Evolutionary conservation across 2,329 filamentous ascomycete species (phyloP).

Genomic region (Annulohypoxylon truncatum): DNA sequence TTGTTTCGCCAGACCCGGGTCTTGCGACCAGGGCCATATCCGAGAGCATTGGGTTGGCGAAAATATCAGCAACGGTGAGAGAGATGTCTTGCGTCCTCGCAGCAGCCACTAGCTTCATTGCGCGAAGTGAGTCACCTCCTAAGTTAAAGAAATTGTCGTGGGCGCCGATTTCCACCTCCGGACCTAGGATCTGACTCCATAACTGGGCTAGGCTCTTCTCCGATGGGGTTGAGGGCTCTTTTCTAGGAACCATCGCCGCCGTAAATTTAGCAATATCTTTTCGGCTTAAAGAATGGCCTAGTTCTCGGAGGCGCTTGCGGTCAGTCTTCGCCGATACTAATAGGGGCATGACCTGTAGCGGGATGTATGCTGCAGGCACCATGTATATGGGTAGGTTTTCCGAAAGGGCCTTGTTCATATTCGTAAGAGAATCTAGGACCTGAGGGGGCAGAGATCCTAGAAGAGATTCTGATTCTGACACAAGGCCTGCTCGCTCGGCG

Average conservation of each 20-base stretch:
- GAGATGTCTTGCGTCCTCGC: conserved; percentile 54
- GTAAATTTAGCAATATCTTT: conserved; percentile 54
- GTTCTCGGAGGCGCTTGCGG: conserved; percentile 60
- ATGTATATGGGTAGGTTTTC: conserved; percentile 57
- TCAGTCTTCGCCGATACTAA: conserved; percentile 63
- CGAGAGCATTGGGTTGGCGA: conserved; percentile 57
- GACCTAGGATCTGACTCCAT: conserved; percentile 55
- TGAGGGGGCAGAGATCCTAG: conserved; percentile 44
- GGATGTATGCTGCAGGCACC: conserved; percentile 61
- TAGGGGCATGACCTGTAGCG: conserved; percentile 58
- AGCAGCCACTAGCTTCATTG: conserved; percentile 62
- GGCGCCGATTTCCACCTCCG: conserved; percentile 47
- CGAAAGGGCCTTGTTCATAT: conserved; percentile 47
- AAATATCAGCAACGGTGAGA: conserved; percentile 60
- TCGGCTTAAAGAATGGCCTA: conserved; percentile 56
- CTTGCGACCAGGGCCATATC: conserved; percentile 57
- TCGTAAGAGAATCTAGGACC: conserved; percentile 46
- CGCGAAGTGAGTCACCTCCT: conserved; percentile 61
- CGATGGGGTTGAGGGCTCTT: conserved; percentile 53
- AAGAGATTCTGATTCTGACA: conserved; percentile 42
- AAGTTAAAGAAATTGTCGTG: conserved; percentile 50
- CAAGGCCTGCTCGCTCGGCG: conserved; percentile 47
- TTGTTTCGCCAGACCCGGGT: conserved; percentile 40
- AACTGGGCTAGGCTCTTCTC: conserved; percentile 54
- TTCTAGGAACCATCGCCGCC: conserved; percentile 48